Evolutionary conservation across 257 asterid species (phyloP).

Genomic region (Solanum commersonii): DNA sequence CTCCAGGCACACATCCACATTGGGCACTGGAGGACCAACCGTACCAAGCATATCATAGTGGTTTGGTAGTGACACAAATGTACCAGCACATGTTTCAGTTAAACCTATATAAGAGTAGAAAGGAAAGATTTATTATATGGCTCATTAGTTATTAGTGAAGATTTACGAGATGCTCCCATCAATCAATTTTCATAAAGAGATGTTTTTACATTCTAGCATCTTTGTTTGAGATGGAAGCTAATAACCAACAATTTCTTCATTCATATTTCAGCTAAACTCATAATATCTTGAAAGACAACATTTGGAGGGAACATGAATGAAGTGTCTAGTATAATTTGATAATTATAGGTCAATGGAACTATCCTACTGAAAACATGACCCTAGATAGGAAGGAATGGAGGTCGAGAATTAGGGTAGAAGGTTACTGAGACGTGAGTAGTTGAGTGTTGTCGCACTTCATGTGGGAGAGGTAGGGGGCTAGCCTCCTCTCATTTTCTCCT

Average conservation of each 20-base stretch:
- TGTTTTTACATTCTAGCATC: neutral
- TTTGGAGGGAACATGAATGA: neutral
- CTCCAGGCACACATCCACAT: conserved; percentile 85
- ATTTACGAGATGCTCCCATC: neutral
- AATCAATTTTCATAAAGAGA: neutral
- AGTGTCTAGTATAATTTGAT: neutral
- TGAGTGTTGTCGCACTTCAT: neutral
- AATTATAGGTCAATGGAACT: neutral
- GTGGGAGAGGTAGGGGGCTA: neutral
- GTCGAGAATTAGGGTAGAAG: neutral
- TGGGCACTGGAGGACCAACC: conserved; percentile 96
- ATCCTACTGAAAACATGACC: neutral
- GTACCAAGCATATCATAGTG: conserved; percentile 75
- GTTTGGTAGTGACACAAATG: conserved; percentile 77
- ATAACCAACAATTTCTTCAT: neutral
- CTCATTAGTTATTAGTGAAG: neutral
- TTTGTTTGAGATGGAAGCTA: neutral
- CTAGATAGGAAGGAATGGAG: neutral
- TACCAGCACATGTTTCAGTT: conserved; percentile 96
- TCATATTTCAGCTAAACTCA: neutral
- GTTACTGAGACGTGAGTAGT: neutral
- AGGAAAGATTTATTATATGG: neutral
- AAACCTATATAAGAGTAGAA: conserved; percentile 42
- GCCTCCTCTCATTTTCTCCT: neutral
- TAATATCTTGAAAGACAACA: neutral